phyloP scores from a whole-genome alignment of 768 basidiomycete genomes.

The Tylopilus sp. region DNA sequence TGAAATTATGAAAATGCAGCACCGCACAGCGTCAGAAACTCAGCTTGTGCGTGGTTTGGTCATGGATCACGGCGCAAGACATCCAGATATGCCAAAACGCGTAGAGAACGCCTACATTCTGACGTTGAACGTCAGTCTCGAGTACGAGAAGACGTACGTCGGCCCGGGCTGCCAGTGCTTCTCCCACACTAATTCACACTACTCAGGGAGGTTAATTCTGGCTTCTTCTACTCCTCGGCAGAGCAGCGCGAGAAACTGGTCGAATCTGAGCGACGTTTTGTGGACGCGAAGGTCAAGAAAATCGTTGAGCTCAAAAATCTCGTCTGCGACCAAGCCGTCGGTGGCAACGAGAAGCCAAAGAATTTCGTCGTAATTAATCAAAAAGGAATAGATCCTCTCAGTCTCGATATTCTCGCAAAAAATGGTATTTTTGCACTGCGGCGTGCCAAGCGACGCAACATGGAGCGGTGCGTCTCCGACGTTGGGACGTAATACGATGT shows the following conservation, averaged over 20 bases:
- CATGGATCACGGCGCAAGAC: constrained; percentile 94
- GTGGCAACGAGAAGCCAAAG: constrained; percentile 75
- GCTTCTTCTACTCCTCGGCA: constrained; percentile 98
- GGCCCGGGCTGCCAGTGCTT: constrained; percentile 12
- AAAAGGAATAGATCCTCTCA: constrained; percentile 98
- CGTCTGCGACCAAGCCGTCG: constrained; percentile 92
- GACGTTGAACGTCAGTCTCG: constrained; percentile 94
- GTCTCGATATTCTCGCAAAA: constrained; percentile 93
- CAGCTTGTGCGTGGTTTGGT: constrained; percentile 94
- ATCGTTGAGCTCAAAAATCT: constrained; percentile 95
- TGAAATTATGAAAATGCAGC: constrained; percentile 99
- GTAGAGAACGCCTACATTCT: constrained; percentile 95
- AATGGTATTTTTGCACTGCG: constrained; percentile 93
- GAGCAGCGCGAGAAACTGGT: constrained; percentile 99
- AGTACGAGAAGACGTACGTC: constrained; percentile 98
- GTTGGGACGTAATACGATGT: constrained; percentile 31
- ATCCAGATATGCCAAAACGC: constrained; percentile 99
- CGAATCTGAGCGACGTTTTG: constrained; percentile 92
- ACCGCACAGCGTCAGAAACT: constrained; percentile 96
- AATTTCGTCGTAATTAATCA: constrained; percentile 96
- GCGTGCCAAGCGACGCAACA: constrained; percentile 95
- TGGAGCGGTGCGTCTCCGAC: constrained; percentile 73
- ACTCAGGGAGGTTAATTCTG: constrained; percentile 93
- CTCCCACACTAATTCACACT: constrained; percentile 17
- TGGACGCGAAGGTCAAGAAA: constrained; percentile 92